phyloP scores from a whole-genome alignment of 257 asterid species.

The Perilla frutescens region DNA sequence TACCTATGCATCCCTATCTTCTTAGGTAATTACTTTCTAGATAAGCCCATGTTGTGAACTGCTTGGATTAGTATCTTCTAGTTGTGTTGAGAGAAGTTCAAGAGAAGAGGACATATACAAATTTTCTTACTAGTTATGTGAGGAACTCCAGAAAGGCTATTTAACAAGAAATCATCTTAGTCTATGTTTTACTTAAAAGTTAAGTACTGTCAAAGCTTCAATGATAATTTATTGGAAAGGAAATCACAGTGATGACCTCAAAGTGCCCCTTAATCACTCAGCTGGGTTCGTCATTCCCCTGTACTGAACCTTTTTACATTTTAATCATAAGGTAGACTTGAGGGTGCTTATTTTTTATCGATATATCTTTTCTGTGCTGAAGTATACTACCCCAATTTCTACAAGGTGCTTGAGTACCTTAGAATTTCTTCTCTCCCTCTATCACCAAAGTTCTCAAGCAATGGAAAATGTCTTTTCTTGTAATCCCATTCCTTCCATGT shows the following conservation, averaged over 20 bases:
- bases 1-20: constrained; percentile 1
- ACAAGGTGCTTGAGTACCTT: constrained; percentile 24
- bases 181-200: neutral
- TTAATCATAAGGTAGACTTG: neutral
- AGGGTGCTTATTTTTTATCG: neutral
- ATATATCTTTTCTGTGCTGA: neutral
- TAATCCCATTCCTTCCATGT: constrained; percentile 5
- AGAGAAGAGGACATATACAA: neutral
- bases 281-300: neutral
- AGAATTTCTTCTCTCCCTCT: neutral
- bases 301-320: neutral
- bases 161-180: neutral
- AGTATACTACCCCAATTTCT: neutral
- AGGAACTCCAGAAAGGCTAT: neutral
- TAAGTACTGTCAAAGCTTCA: neutral
- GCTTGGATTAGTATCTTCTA: neutral
- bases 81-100: neutral
- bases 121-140: neutral
- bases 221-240: neutral
- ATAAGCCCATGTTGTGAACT: constrained; percentile 10
- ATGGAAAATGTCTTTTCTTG: neutral
- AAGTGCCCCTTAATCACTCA: neutral
- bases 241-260: neutral
- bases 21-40: neutral
- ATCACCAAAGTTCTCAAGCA: constrained; percentile 9